Base-by-base conservation (phyloP, 169 alveolate genomes). In the Plasmodium cynomolgi region DNA sequence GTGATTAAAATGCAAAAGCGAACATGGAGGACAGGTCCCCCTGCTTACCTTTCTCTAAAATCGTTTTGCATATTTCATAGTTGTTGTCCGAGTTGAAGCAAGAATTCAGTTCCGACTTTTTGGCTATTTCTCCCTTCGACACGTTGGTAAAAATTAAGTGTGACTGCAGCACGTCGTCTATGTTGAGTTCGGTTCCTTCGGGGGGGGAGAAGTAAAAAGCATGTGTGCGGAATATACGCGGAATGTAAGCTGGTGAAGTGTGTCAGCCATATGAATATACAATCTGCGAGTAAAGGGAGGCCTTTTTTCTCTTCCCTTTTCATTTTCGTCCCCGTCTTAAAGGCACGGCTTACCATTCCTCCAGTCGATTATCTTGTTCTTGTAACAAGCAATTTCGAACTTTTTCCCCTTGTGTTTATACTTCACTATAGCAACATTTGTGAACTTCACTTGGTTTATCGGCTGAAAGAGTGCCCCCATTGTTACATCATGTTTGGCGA, bases 361-460 rank as follows among this genome's bases (percentile, higher is more conserved):
- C 99, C 99, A 99, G 95, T 99, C 98, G 81, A 97, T 95, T 7
- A 98, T 98, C 93, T 99, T 99, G 92, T 99, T 99, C 91, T 98
- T 98, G 93, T 98, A 99, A 93, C 99, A 99, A 47, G 99, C 99
- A 31, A 99, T 96, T 94, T 99, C 99, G 92, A 99, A 99, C 37
- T 98, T 94, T 39, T 96, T 92, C 56, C 99, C 99, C 50, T 97
- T 97, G 17, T 95, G 92, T 95, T 98, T 98, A 54, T 97, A 96
- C 80, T 98, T 96, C 41, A 99, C 99, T 41, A 98, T 96, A 71
- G 99, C 99, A 34, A 99, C 99, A 84, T 99, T 99, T 15, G 99
- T 99, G 93, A 98, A 94, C 41, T 98, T 95, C 39, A 98, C 99
- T 96, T 98, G 99, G 26, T 97, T 97, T 26, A 98, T 98, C 5